These are phyloP conservation scores for Solanum habrochaites DNA, from an alignment of 257 asterid species.

Conservation along the genomic window DNA sequence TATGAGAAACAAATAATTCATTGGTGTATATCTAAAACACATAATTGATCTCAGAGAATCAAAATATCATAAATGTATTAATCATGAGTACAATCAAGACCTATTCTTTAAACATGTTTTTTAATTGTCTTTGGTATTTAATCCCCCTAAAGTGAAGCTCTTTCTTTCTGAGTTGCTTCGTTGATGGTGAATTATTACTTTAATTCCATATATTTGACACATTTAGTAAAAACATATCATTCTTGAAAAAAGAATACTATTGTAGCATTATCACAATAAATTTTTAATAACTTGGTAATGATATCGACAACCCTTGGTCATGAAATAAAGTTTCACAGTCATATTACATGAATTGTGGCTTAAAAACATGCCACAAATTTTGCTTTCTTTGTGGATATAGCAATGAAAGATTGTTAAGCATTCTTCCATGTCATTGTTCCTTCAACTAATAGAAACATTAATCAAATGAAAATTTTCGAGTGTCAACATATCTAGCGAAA, in stretches of 20 bases:
- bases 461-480: too few relatives aligned
- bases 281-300: background rate
- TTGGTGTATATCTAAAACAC: background rate
- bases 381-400: background rate
- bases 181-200: background rate
- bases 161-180: background rate
- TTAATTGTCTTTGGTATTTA: background rate
- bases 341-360: background rate
- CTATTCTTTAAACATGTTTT: background rate
- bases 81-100: background rate
- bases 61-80: background rate
- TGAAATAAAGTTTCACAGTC: background rate
- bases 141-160: background rate
- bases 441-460: background rate
- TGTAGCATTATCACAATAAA: too few relatives aligned
- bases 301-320: fast-evolving
- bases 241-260: background rate
- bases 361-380: background rate
- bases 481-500: background rate
- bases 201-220: background rate
- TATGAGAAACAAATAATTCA: background rate
- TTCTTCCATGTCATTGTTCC: background rate
- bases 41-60: background rate
- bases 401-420: background rate
- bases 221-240: background rate